Evolutionary conservation across 1,284 basidiomycete genomes (phyloP).

Genomic region (Cutaneotrichosporon cutaneum): DNA sequence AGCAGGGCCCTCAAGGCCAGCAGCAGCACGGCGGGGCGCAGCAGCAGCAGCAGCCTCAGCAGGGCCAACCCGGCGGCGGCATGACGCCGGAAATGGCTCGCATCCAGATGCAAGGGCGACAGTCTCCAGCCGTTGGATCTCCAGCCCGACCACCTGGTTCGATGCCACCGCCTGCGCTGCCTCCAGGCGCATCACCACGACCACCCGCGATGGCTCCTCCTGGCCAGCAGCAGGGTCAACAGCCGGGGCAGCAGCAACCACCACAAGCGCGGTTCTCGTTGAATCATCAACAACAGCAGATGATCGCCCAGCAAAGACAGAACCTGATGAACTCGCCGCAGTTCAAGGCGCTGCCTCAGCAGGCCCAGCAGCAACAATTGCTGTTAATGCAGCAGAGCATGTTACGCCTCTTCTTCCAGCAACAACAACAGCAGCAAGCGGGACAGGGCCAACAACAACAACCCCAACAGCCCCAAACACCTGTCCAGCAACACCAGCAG

Average conservation of each 20-base stretch:
- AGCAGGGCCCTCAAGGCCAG: conserved; percentile 7
- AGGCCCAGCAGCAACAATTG: conserved; percentile 42
- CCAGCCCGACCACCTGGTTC: conserved; percentile 22
- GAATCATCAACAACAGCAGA: conserved; percentile 40
- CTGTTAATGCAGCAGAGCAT: conserved; percentile 35
- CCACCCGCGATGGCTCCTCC: conserved; percentile 20
- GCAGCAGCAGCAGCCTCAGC: conserved; percentile 30
- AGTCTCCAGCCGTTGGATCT: conserved; percentile 26
- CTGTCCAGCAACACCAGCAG: conserved; percentile 21
- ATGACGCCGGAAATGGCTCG: conserved; percentile 27
- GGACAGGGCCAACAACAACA: conserved; percentile 30
- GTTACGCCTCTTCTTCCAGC: conserved; percentile 28
- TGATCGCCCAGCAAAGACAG: conserved; percentile 30
- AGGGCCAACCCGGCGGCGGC: conserved; percentile 18
- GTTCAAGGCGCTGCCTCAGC: conserved; percentile 34
- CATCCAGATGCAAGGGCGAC: conserved; percentile 27
- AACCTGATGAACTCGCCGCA: conserved; percentile 28
- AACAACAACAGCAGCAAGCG: conserved; percentile 30
- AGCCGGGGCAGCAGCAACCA: neutral
- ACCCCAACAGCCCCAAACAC: conserved; percentile 27
- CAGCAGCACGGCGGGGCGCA: conserved; percentile 24
- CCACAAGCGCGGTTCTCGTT: conserved; percentile 16
- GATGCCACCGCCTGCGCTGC: conserved; percentile 27
- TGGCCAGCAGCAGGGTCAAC: neutral
- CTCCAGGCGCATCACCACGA: conserved; percentile 23